Evolutionary conservation across 345 rosid genomes (phyloP).

Genomic region (Erodium maritimum): DNA sequence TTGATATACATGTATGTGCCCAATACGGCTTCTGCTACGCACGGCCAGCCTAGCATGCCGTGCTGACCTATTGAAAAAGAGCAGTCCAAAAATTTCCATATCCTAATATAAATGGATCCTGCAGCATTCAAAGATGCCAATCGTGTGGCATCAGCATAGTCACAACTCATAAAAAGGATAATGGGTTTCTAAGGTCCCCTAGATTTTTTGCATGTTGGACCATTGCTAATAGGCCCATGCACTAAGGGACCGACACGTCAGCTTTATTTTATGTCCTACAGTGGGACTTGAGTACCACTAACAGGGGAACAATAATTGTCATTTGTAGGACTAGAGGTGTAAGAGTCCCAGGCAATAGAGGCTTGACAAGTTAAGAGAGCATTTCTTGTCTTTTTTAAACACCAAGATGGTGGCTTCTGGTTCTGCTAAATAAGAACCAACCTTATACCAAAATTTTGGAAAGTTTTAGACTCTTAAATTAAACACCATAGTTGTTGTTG

Average conservation of each 20-base stretch:
- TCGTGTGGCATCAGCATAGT: slow-evolving; percentile 20
- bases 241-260: slow-evolving; percentile 7
- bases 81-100: not conserved
- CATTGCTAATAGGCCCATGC: slow-evolving; percentile 17
- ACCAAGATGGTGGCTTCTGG: too few relatives aligned
- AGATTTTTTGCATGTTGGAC: slow-evolving; percentile 5
- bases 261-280: slow-evolving; percentile 2
- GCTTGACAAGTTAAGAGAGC: slow-evolving; percentile 6
- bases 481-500: too few relatives aligned
- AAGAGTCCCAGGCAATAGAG: not conserved
- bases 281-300: slow-evolving; percentile 20
- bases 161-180: too few relatives aligned
- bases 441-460: not conserved
- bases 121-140: slow-evolving; percentile 29
- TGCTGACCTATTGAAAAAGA: not conserved
- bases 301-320: slow-evolving; percentile 13
- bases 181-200: not conserved
- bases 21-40: too few relatives aligned
- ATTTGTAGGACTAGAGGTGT: slow-evolving; percentile 6
- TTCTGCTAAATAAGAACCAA: not conserved
- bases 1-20: too few relatives aligned
- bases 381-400: slow-evolving; percentile 11
- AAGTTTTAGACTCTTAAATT: too few relatives aligned
- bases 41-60: too few relatives aligned
- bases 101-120: not conserved